phyloP scores from a whole-genome alignment of 2,329 filamentous ascomycete genomes.

The Aspergillus pseudonomiae region DNA sequence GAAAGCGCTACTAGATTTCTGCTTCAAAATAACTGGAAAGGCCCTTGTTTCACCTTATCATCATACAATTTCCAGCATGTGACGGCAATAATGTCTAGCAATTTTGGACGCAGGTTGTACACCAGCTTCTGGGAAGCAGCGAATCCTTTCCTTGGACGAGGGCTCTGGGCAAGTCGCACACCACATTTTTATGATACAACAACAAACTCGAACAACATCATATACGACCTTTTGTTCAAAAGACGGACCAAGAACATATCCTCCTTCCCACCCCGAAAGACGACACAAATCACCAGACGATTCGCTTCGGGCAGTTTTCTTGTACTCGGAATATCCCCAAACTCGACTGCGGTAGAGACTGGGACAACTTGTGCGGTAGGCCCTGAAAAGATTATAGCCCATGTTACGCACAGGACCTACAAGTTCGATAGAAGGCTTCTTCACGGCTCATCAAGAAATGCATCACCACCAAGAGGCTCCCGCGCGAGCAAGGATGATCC shows the following conservation, averaged over 20 bases:
- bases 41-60: not conserved
- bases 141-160: slow-evolving; percentile 35
- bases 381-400: slow-evolving; percentile 34
- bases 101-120: slow-evolving; percentile 51
- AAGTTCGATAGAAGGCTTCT: slow-evolving; percentile 23
- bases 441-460: slow-evolving; percentile 20
- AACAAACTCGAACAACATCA: slow-evolving; percentile 16
- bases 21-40: not conserved
- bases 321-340: slow-evolving; percentile 50
- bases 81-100: slow-evolving; percentile 49
- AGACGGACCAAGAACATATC: slow-evolving; percentile 21
- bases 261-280: slow-evolving; percentile 27
- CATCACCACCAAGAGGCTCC: slow-evolving; percentile 36
- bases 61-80: slow-evolving; percentile 43
- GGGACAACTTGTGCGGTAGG: slow-evolving; percentile 36
- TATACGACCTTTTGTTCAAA: slow-evolving; percentile 20
- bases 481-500: slow-evolving; percentile 32
- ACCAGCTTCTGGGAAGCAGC: slow-evolving; percentile 47
- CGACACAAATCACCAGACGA: slow-evolving; percentile 51
- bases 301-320: slow-evolving; percentile 60
- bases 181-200: slow-evolving; percentile 21
- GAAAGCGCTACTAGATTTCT: not conserved
- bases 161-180: slow-evolving; percentile 30
- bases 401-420: slow-evolving; percentile 28
- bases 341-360: slow-evolving; percentile 36